Percentiles rank a stretch among this genome's conserved stretches.
Conservation (phyloP, 1,139 yeast species). For the Starmera stellimalicola region DNA sequence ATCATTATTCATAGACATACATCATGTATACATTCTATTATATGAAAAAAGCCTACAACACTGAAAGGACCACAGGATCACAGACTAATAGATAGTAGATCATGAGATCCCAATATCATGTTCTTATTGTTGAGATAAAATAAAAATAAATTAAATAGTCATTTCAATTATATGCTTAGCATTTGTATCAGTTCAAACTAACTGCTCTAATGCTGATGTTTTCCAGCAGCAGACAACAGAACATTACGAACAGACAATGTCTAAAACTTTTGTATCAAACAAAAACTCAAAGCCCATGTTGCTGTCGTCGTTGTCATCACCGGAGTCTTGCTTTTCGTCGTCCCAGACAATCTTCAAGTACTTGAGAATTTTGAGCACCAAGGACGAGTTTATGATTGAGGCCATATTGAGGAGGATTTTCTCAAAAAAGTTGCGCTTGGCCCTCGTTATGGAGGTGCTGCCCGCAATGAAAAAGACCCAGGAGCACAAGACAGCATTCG, state of each 20-base stretch:
- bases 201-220: too few relatives aligned
- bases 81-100: too few relatives aligned
- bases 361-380: slow-evolving; percentile 15
- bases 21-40: too few relatives aligned
- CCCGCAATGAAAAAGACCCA: slow-evolving; percentile 18
- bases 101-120: too few relatives aligned
- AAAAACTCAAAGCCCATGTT: slow-evolving; percentile 14
- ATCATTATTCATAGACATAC: too few relatives aligned
- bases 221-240: too few relatives aligned
- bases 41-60: too few relatives aligned
- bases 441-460: slow-evolving; percentile 7
- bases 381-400: slow-evolving; percentile 9
- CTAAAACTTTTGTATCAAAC: slow-evolving; percentile 17
- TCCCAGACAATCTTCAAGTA: slow-evolving; percentile 17
- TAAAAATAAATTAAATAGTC: too few relatives aligned
- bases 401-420: slow-evolving; percentile 8
- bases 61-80: too few relatives aligned
- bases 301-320: slow-evolving; percentile 1
- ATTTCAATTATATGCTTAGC: too few relatives aligned
- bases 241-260: slow-evolving; percentile 5
- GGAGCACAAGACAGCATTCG: slow-evolving; percentile 10
- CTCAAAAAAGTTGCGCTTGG: slow-evolving; percentile 3
- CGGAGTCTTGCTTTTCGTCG: slow-evolving; percentile 7
- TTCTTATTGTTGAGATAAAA: too few relatives aligned
- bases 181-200: too few relatives aligned